These are phyloP conservation scores for Monascus ruber DNA, from an alignment of 2,329 filamentous ascomycete species.

Conservation along the genomic window DNA sequence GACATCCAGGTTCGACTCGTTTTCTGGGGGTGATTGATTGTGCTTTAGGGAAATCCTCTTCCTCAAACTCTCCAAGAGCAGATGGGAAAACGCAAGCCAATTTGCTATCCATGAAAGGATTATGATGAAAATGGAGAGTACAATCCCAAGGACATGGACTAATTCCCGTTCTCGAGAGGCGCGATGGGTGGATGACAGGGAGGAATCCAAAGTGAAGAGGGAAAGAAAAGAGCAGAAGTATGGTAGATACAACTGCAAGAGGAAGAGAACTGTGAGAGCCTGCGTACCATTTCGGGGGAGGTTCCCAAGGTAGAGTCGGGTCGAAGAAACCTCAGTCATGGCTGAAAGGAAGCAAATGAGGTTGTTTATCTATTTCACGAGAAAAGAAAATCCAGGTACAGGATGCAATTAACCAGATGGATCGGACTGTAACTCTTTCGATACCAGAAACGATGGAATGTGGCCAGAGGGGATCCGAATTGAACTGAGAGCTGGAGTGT, in stretches of 20 bases:
- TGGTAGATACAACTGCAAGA: too few species aligned
- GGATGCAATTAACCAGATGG: too few species aligned
- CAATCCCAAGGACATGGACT: background rate
- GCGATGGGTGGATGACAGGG: background rate
- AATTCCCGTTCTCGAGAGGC: constrained; percentile 1
- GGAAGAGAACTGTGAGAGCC: constrained; percentile 15
- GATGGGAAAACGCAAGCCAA: background rate
- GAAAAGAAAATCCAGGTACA: constrained; percentile 1
- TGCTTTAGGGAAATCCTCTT: constrained; percentile 2
- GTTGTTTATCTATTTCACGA: background rate
- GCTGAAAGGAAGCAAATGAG: constrained; percentile 4
- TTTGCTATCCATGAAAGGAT: constrained; percentile 2
- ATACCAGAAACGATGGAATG: too few species aligned
- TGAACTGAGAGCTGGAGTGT: too few species aligned
- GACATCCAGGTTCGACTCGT: background rate
- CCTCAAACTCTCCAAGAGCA: constrained; percentile 1
- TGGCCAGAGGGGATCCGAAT: too few species aligned
- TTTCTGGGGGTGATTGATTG: background rate
- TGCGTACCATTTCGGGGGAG: constrained; percentile 85
- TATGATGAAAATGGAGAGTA: constrained; percentile 1
- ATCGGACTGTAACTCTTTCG: too few species aligned
- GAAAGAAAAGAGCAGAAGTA: constrained; percentile 3
- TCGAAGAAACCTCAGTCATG: constrained; percentile 85
- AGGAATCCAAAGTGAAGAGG: too few species aligned
- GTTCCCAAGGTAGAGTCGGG: constrained; percentile 94